phyloP scores from a whole-genome alignment of 495 filamentous ascomycete species.

The Aspergillus avenaceus region DNA sequence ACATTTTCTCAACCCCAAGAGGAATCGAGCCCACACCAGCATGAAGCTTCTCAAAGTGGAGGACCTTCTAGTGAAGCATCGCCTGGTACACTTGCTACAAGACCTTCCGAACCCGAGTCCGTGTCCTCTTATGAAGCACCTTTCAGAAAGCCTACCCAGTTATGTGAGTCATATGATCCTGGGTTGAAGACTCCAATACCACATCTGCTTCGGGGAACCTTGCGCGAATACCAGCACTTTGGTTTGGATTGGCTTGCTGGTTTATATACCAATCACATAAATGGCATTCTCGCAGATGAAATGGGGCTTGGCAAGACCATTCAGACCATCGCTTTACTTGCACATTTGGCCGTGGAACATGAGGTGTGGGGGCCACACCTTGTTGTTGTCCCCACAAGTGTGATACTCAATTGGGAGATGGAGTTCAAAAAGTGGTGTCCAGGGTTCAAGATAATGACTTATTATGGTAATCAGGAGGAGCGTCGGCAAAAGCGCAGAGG shows the following conservation, averaged over 20 bases:
- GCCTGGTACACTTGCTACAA: slow-evolving; percentile 61
- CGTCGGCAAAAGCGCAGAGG: slow-evolving; percentile 84
- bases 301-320: slow-evolving; percentile 99
- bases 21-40: slow-evolving; percentile 11
- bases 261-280: slow-evolving; percentile 86
- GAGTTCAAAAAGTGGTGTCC: slow-evolving; percentile 99
- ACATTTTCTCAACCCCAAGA: not conserved
- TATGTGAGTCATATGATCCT: slow-evolving; percentile 30
- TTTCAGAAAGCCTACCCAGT: slow-evolving; percentile 30
- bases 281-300: slow-evolving; percentile 98
- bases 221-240: slow-evolving; percentile 95
- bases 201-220: slow-evolving; percentile 80
- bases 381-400: slow-evolving; percentile 94
- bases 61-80: slow-evolving; percentile 44
- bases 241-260: slow-evolving; percentile 95
- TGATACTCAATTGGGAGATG: slow-evolving; percentile 99
- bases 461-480: slow-evolving; percentile 92
- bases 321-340: slow-evolving; percentile 92
- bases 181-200: slow-evolving; percentile 72
- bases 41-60: slow-evolving; percentile 25
- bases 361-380: slow-evolving; percentile 95
- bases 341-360: slow-evolving; percentile 87
- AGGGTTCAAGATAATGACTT: slow-evolving; percentile 96
- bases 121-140: slow-evolving; percentile 52
- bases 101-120: slow-evolving; percentile 65